phyloP scores from a whole-genome alignment of 768 basidiomycete species.

The Tulasnella sp. region DNA sequence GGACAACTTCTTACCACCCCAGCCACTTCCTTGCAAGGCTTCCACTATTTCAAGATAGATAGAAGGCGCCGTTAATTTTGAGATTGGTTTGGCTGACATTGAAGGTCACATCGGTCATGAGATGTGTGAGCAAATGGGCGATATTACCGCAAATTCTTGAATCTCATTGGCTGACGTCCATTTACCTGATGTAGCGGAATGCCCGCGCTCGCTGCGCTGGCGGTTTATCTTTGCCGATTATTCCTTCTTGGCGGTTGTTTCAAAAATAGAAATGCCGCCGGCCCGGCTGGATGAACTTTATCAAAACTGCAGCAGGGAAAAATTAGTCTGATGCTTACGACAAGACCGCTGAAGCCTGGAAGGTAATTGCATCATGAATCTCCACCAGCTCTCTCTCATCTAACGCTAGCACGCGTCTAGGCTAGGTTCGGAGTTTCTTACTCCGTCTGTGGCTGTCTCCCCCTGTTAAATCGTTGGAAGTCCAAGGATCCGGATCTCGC shows the following conservation, averaged over 20 bases:
- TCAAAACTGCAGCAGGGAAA: not conserved
- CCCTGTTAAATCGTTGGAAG: constrained; percentile 33
- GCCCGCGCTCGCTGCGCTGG: not conserved
- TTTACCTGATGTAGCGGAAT: not conserved
- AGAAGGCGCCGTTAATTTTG: too few relatives aligned
- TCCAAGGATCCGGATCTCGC: not conserved
- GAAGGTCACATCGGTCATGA: not conserved
- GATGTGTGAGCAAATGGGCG: not conserved
- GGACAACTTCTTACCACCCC: too few relatives aligned
- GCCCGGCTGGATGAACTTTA: not conserved
- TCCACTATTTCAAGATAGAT: too few relatives aligned
- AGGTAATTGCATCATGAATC: too few relatives aligned
- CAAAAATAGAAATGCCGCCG: not conserved
- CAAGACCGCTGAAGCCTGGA: constrained; percentile 51
- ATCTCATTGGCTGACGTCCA: not conserved
- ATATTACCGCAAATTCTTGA: not conserved
- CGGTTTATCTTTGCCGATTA: not conserved
- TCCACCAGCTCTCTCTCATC: not conserved
- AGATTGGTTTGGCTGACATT: not conserved
- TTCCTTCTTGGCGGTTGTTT: not conserved
- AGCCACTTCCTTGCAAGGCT: too few relatives aligned
- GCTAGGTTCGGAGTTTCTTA: constrained; percentile 53
- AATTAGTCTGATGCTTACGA: constrained; percentile 50
- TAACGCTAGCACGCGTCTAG: constrained; percentile 32
- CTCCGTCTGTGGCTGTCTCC: constrained; percentile 58